Base-by-base conservation (phyloP, 2,329 filamentous ascomycete species). In the Chaetomium olivaceum region DNA sequence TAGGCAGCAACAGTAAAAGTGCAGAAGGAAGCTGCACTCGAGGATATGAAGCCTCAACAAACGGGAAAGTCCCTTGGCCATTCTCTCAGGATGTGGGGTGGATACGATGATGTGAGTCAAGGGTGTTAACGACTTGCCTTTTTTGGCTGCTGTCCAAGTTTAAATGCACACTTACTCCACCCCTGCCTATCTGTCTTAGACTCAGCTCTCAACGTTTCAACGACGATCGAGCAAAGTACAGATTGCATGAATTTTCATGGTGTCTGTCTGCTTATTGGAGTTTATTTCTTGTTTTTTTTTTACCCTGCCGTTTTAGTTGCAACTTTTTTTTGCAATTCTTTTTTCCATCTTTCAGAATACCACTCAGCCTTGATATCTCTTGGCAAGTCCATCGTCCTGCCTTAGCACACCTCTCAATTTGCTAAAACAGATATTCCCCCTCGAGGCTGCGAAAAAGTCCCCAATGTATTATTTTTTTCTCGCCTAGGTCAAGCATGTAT, bases 371-470 rank as follows among this genome's bases (percentile, higher is more conserved):
- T 14, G 29, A 23, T 50, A 61, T 61, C 33, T 61, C 58, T 4
- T 36, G 14, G 46, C 29, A 5, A 55, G 14, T 8, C n/a, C 23
- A 2, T 25, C 4, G 43, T 54, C 59, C 8, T 25, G 5, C 59
- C 29, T 14, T 16, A 9, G 48, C 23, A 31, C 7, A 14, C 29
- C 14, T 6, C 59, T 14, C 2, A 54, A 33, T 9, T 16, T 27
- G 16, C 21, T 39, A 19, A 61, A 52, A n/a, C 48, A 39, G 5
- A n/a, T 48, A 52, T 61, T 52, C n/a, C n/a, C n/a, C n/a, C n/a
- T n/a, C n/a, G n/a, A n/a, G n/a, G n/a, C n/a, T n/a, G n/a, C n/a
- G n/a, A n/a, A n/a, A n/a, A n/a, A n/a, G n/a, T n/a, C n/a, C n/a
- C n/a, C n/a, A n/a, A n/a, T n/a, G n/a, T n/a, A n/a, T n/a, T n/a